These are phyloP conservation scores for Helminthosporium solani DNA, from an alignment of 2,329 filamentous ascomycete genomes.

Conservation along the genomic window DNA sequence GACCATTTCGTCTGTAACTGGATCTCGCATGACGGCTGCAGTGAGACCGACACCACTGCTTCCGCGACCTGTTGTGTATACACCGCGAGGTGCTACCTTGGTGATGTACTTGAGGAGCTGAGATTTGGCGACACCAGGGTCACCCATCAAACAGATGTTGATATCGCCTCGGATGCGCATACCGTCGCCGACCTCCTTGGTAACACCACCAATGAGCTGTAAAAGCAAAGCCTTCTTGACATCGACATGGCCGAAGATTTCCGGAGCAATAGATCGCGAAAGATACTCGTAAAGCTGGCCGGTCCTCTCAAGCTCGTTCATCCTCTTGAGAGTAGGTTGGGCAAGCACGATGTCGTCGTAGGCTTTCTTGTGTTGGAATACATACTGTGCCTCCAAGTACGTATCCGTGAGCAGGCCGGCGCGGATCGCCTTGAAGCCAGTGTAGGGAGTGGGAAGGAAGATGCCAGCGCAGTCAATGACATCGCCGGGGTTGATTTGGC, in stretches of 20 bases:
- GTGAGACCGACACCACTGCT: slow-evolving; percentile 81
- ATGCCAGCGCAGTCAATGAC: slow-evolving; percentile 92
- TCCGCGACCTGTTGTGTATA: slow-evolving; percentile 79
- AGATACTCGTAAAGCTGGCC: slow-evolving; percentile 96
- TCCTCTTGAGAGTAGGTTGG: slow-evolving; percentile 73
- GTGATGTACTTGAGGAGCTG: slow-evolving; percentile 98
- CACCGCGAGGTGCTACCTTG: slow-evolving; percentile 91
- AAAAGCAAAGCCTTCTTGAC: slow-evolving; percentile 98
- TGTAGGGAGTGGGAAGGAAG: slow-evolving; percentile 96
- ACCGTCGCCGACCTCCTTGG: slow-evolving; percentile 93
- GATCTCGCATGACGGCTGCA: slow-evolving; percentile 79
- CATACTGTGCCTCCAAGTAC: slow-evolving; percentile 90
- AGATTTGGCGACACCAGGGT: slow-evolving; percentile 98
- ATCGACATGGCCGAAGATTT: slow-evolving; percentile 94
- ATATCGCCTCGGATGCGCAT: slow-evolving; percentile 99
- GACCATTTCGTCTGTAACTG: slow-evolving; percentile 82
- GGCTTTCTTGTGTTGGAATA: slow-evolving; percentile 96
- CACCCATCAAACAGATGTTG: slow-evolving; percentile 98
- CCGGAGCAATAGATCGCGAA: slow-evolving; percentile 92
- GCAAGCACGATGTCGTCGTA: slow-evolving; percentile 92
- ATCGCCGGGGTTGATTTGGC: slow-evolving; percentile 89
- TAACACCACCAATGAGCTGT: slow-evolving; percentile 91
- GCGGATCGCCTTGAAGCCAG: slow-evolving; percentile 96
- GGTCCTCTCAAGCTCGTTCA: slow-evolving; percentile 79
- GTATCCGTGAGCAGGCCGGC: slow-evolving; percentile 96